Evolutionary conservation across 352 stramenopile genomes (phyloP), one percentile per base, ranked within the genome.

Genomic region (Phytopythium helicoides): DNA sequence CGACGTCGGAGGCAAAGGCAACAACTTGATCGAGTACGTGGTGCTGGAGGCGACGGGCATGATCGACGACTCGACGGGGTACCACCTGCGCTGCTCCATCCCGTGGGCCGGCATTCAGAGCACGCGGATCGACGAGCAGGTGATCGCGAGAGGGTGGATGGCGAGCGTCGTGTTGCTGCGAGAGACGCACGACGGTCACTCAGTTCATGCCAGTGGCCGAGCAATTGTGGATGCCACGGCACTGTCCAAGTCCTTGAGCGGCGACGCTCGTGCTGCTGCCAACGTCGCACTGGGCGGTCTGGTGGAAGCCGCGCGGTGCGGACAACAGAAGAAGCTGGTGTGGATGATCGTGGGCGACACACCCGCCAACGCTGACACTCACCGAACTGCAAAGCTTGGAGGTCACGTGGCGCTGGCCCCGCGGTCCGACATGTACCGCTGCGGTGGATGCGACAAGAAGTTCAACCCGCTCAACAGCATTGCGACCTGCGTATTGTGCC

Each of bases 291-390:
- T 75, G 6, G 40, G 47, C 14, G 39, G 50, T 2, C 23, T 69
- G 12, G 37, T 54, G 39, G 79, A 81, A 18, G 58, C 62, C 8
- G 69, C 79, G 10, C 60, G 50, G n/a, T 85, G 76, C 33, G 65
- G 73, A 0, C 74, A 87, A 51, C 81, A 55, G 52, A 80, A 76
- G 58, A 89, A 89, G 22, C 56, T 89, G 25, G 53, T 60, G 36
- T 82, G 73, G 65, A 19, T 81, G 25, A 23, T 81, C 1, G 46
- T 62, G 52, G 49, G 54, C 23, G 25, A 33, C 16, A 26, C 28
- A 12, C 48, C 47, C 49, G 19, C 5, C 2, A 22, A 22, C 9
- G 39, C 19, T 6, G 22, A 28, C 8, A 22, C 22, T 15, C 52
- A 58, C 22, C 60, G 22, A 54, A 66, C 21, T 47, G 39, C 16